A percentile compares a stretch with the other conserved stretches of the same genome.
These are phyloP conservation scores for Trichophaea hybrida DNA, from an alignment of 2,329 filamentous ascomycete species.

Conservation along the genomic window DNA sequence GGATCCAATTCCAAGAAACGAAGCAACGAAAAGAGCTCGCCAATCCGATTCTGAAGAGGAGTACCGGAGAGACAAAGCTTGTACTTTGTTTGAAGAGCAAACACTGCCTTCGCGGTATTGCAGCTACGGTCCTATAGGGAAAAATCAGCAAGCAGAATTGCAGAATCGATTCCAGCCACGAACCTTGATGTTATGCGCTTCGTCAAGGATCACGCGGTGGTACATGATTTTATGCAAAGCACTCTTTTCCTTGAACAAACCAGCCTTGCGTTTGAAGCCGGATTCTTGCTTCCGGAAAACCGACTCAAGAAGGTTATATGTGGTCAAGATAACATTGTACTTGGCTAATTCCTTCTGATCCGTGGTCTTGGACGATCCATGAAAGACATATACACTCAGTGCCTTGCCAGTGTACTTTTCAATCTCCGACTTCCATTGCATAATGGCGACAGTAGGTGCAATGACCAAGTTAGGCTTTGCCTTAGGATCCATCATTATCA, in stretches of 20 bases:
- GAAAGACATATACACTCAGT: conserved; percentile 79
- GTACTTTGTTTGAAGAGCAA: conserved; percentile 72
- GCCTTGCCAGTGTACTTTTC: conserved; percentile 70
- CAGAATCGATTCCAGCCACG: conserved; percentile 1
- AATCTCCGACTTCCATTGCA: conserved; percentile 87
- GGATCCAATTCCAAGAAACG: conserved; percentile 80
- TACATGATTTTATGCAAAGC: conserved; percentile 74
- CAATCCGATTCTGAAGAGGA: conserved; percentile 90
- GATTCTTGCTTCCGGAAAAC: conserved; percentile 85
- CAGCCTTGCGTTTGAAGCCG: conserved; percentile 68
- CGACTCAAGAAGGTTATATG: conserved; percentile 82
- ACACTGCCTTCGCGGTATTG: conserved; percentile 87
- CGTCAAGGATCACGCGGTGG: conserved; percentile 84
- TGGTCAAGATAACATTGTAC: conserved; percentile 93
- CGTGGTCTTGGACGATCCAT: conserved; percentile 57
- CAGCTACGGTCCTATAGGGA: conserved; percentile 54
- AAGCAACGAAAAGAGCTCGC: conserved; percentile 88
- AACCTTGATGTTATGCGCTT: conserved; percentile 86
- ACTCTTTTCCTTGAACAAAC: conserved; percentile 64
- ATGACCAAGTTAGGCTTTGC: conserved; percentile 71
- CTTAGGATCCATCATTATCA: conserved; percentile 76
- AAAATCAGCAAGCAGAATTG: not conserved
- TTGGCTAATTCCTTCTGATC: conserved; percentile 68
- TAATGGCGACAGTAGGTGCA: conserved; percentile 81
- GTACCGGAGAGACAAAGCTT: conserved; percentile 96